Conservation (phyloP, 2,329 filamentous ascomycete genomes). For the Stagonosporopsis rhizophila region DNA sequence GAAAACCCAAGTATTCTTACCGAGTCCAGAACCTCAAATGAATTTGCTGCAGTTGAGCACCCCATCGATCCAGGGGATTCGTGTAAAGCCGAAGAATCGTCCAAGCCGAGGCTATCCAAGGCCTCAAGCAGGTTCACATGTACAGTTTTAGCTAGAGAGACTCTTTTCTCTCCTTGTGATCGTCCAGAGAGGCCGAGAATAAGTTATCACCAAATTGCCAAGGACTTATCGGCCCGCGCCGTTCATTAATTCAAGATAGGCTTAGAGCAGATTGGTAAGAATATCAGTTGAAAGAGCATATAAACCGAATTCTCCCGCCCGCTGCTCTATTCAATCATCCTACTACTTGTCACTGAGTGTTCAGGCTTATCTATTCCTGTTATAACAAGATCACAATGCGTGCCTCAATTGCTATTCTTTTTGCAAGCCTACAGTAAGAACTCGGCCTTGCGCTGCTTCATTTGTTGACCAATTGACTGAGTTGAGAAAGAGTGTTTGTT, state of each 20-base stretch:
- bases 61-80: background rate
- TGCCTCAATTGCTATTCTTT: background rate
- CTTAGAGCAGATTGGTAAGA: background rate
- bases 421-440: background rate
- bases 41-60: background rate
- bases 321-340: background rate
- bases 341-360: background rate
- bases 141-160: no score
- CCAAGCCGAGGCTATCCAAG: no score
- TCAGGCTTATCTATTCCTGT: background rate
- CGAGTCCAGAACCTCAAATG: background rate
- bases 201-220: background rate
- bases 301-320: background rate
- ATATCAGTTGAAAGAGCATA: background rate
- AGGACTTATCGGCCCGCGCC: background rate
- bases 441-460: background rate
- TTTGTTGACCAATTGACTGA: background rate
- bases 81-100: background rate
- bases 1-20: background rate
- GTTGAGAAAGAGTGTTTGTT: background rate
- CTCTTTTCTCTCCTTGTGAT: no score
- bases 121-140: no score
- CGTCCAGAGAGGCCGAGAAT: background rate
- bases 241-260: background rate
- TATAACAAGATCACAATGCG: background rate